Evolutionary conservation across 306 rosid species (phyloP), one percentile per base, ranked within the genome.

Genomic region (Quercus agrifolia): DNA sequence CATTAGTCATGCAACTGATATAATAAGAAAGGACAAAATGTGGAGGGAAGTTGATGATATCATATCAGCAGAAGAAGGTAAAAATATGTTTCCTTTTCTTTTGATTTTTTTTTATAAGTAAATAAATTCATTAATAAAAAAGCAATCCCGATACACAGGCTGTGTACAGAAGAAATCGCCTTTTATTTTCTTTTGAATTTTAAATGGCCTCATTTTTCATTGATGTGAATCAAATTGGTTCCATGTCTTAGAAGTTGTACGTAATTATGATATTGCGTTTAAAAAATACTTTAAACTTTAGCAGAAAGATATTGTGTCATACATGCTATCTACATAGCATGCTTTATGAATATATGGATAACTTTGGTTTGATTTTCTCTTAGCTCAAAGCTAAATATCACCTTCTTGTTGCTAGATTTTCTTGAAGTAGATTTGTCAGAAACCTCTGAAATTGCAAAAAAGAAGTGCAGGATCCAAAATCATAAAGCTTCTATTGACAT

Each of bases 51-150:
- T 74, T 49, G 85, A 56, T 77, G 87, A 77, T 70, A 57, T n/a
- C 58, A 28, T 80, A 82, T 84, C 89, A 77, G 74, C 38, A 51
- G 85, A 79, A 76, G 73, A 83, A 80, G 89, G 97, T 92, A 77
- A 82, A 68, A 70, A 74, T 80, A 57, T 52, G 64, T 27, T 61
- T 70, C 27, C 28, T 58, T 66, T 78, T 75, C 54, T 49, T 49
- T 49, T 49, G 15, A 13, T 13, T 49, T 49, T 41, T 35, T 41
- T 41, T 41, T 0, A 41, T 41, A 41, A 41, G 46, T 41, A 41
- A 41, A 8, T 41, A 8, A 41, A 41, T 41, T 41, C 46, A 41
- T 41, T 41, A 41, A 41, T 8, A 41, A 38, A 7, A 38, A 38
- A 38, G 46, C 46, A 38, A 38, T 8, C 46, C 46, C 11, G 46